phyloP scores from a whole-genome alignment of 257 asterid species.

The Lycium ferocissimum region DNA sequence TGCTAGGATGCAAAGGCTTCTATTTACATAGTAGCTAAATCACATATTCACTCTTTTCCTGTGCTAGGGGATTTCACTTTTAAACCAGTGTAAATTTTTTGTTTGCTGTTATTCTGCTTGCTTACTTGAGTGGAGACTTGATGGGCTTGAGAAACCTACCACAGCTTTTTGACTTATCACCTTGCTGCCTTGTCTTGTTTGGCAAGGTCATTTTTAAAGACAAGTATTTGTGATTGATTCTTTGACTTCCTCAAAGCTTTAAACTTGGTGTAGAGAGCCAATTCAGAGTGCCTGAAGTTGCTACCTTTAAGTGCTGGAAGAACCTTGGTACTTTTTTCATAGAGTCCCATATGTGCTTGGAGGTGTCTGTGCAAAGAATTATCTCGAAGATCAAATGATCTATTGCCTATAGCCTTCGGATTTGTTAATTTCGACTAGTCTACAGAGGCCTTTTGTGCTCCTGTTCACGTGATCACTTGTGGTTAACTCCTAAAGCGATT shows the following conservation, averaged over 20 bases:
- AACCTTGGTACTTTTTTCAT: not conserved
- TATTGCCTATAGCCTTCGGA: not conserved
- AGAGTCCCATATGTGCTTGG: not conserved
- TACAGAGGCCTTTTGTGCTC: not conserved
- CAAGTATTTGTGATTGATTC: not conserved
- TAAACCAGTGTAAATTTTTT: not conserved
- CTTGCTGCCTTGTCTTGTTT: not conserved
- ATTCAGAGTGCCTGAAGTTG: not conserved
- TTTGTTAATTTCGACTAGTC: not conserved
- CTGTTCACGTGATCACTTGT: not conserved
- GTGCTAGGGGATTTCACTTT: not conserved
- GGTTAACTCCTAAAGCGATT: not conserved
- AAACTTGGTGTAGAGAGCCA: not conserved
- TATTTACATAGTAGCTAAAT: not conserved
- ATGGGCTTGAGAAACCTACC: conserved; percentile 13
- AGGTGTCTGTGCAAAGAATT: not conserved
- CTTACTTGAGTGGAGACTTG: conserved; percentile 1
- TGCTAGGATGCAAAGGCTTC: not conserved
- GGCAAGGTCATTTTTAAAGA: not conserved
- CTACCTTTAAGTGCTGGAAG: not conserved
- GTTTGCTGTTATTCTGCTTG: not conserved
- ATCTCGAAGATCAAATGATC: not conserved
- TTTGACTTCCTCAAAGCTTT: not conserved
- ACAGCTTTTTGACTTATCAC: not conserved
- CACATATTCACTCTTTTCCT: not conserved